Evolutionary conservation across 2,329 filamentous ascomycete species (phyloP).

Genomic region (Elsinoe australis): DNA sequence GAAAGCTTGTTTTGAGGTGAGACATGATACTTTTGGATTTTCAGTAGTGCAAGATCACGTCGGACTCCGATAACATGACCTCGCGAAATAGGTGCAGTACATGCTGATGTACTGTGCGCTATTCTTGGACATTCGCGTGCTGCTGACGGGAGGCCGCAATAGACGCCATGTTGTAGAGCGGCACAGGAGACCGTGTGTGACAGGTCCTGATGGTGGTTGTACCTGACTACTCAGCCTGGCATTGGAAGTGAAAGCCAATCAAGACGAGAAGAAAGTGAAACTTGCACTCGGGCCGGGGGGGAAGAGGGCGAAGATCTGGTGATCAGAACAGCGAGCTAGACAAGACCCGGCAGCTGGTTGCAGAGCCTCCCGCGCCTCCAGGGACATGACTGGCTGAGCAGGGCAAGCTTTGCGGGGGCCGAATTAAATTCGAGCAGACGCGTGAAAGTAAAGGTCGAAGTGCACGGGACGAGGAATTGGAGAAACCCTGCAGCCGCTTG

Average conservation of each 20-base stretch:
- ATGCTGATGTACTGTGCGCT: background rate
- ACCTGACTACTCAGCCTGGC: slow-evolving; percentile 1
- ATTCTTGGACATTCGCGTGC: background rate
- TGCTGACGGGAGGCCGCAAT: background rate
- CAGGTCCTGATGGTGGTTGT: slow-evolving; percentile 3
- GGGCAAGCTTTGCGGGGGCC: slow-evolving; percentile 1
- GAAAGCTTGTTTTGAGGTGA: slow-evolving; percentile 8
- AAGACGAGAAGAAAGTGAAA: background rate
- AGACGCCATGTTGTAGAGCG: slow-evolving; percentile 14
- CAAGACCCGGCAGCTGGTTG: slow-evolving; percentile 5
- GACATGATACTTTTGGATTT: slow-evolving; percentile 1
- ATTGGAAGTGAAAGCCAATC: slow-evolving; percentile 12
- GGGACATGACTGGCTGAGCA: too few relatives aligned
- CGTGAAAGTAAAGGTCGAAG: background rate
- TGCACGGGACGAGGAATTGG: background rate
- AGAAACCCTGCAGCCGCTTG: too few relatives aligned
- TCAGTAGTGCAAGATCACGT: background rate
- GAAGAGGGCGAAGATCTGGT: slow-evolving; percentile 12
- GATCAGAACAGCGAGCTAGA: background rate
- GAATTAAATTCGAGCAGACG: background rate
- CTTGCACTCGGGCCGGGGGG: too few relatives aligned
- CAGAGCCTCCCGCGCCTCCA: too few relatives aligned
- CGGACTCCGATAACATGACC: background rate
- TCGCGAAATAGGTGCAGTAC: background rate
- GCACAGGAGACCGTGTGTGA: slow-evolving; percentile 2